These are phyloP conservation scores for Entophlyctis luteolus DNA, from an alignment of 192 early-diverging fungal species.

Conservation along the genomic window DNA sequence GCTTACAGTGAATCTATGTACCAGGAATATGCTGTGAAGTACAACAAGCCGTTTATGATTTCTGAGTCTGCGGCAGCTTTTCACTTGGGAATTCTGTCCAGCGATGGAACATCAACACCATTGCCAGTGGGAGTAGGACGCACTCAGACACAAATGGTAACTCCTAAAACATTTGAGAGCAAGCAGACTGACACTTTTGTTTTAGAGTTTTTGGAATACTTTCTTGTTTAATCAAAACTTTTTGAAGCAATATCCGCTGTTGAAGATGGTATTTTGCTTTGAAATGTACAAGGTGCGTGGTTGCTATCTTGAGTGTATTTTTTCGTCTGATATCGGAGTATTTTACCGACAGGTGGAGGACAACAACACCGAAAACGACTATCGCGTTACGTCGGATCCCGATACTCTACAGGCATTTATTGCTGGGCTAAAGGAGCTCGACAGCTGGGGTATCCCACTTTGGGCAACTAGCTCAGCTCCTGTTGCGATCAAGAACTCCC, in stretches of 20 bases:
- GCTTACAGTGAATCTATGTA: slow-evolving; percentile 10
- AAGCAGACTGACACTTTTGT: background rate
- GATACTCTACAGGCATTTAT: background rate
- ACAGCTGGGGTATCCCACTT: background rate
- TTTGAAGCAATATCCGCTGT: background rate
- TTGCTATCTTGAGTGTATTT: background rate
- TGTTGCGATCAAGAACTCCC: background rate
- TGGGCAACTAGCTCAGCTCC: background rate
- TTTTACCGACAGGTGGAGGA: background rate
- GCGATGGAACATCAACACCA: background rate
- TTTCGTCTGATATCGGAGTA: background rate
- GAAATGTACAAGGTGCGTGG: slow-evolving; percentile 25
- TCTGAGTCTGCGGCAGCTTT: slow-evolving; percentile 15
- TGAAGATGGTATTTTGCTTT: slow-evolving; percentile 27
- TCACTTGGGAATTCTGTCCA: background rate
- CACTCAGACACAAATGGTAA: background rate
- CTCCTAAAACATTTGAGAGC: too few species aligned
- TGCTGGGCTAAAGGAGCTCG: background rate
- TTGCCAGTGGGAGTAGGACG: background rate
- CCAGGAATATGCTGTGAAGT: slow-evolving; percentile 8
- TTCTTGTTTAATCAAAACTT: slow-evolving; percentile 24
- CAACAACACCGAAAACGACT: slow-evolving; percentile 13
- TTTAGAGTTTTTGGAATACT: slow-evolving; percentile 22
- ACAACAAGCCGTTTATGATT: slow-evolving; percentile 23
- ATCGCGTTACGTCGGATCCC: slow-evolving; percentile 16